Conservation (phyloP, 2,329 filamentous ascomycete species). For the Talaromyces amestolkiae region DNA sequence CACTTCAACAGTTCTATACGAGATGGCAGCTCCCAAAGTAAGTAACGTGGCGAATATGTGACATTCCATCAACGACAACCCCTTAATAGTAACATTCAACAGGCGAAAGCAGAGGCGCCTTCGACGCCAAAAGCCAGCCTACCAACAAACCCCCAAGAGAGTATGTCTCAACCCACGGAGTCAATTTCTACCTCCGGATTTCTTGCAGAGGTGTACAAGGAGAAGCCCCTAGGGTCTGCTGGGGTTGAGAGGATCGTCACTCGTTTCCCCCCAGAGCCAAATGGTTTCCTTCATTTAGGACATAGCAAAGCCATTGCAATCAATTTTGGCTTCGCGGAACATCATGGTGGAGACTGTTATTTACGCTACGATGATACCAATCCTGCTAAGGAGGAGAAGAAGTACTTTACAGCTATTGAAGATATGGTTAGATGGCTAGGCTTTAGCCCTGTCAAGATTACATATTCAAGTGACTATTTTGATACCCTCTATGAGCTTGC, state of each 20-base stretch:
- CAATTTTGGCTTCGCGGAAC: slow-evolving; percentile 91
- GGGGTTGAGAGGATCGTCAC: slow-evolving; percentile 51
- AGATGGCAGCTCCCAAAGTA: no score
- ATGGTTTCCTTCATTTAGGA: slow-evolving; percentile 75
- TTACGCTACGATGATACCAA: slow-evolving; percentile 93
- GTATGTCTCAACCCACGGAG: background rate
- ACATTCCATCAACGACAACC: no score
- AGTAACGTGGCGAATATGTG: no score
- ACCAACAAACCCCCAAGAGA: background rate
- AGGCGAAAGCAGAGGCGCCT: no score
- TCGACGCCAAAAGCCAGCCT: background rate
- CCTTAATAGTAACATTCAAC: no score
- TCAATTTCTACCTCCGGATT: slow-evolving; percentile 77
- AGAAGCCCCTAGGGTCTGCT: slow-evolving; percentile 49
- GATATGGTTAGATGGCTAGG: slow-evolving; percentile 85
- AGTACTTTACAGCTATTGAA: slow-evolving; percentile 83
- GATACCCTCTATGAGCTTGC: slow-evolving; percentile 82
- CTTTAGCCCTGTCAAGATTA: slow-evolving; percentile 75
- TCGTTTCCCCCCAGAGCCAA: slow-evolving; percentile 82
- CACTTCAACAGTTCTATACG: no score
- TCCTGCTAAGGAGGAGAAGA: slow-evolving; percentile 86
- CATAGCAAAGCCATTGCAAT: slow-evolving; percentile 94
- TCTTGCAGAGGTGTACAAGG: slow-evolving; percentile 68
- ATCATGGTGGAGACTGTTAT: slow-evolving; percentile 71
- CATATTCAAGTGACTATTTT: slow-evolving; percentile 89